Evolutionary conservation across 1,139 yeast species (phyloP).

Genomic region (Diutina sp.): DNA sequence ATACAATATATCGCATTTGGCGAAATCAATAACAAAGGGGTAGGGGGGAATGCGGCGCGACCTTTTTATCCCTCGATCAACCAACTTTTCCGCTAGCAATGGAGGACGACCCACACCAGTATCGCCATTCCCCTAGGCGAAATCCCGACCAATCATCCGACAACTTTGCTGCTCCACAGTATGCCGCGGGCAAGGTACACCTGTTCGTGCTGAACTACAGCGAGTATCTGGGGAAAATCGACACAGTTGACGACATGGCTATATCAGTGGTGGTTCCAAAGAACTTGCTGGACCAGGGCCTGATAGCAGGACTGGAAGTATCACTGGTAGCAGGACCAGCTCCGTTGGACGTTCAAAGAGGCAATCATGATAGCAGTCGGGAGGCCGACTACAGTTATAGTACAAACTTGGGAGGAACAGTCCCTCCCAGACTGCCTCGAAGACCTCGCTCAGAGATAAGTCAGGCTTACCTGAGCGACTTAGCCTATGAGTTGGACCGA

Average conservation of each 20-base stretch:
- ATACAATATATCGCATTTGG: not conserved
- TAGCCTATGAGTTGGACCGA: not conserved
- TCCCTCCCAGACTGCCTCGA: not conserved
- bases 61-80: not conserved
- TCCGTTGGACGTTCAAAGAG: not conserved
- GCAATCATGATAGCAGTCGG: not conserved
- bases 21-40: not conserved
- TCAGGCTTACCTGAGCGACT: not conserved
- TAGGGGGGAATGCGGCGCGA: not conserved
- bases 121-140: not conserved
- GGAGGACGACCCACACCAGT: not conserved
- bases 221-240: not conserved
- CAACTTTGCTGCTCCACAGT: not conserved
- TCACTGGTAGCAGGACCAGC: not conserved
- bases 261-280: not conserved
- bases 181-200: not conserved
- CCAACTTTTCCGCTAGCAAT: not conserved
- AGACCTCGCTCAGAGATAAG: not conserved
- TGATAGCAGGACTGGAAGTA: not conserved
- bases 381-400: not conserved
- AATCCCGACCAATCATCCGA: not conserved
- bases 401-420: not conserved
- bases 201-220: constrained; percentile 1
- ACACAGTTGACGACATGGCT: not conserved
- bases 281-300: not conserved